These are phyloP conservation scores for Curvularia hawaiiensis DNA, from an alignment of 2,329 filamentous ascomycete species.

Conservation along the genomic window DNA sequence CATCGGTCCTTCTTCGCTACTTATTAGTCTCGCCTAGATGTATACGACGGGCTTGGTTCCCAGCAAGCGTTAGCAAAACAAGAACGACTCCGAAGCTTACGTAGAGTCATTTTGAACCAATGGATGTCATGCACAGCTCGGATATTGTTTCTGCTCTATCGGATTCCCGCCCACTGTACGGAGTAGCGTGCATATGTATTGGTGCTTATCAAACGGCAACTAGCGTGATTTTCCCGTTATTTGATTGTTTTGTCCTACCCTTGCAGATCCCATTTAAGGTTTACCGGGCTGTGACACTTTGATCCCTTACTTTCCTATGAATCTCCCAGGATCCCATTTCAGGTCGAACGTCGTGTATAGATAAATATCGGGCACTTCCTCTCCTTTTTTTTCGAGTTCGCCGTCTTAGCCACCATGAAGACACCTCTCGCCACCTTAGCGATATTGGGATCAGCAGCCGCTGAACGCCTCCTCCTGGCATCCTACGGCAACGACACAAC, in stretches of 20 bases:
- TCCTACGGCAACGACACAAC: constrained; percentile 44
- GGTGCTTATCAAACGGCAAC: neutral
- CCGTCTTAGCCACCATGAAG: constrained; percentile 2
- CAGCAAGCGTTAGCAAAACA: neutral
- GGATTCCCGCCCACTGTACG: neutral
- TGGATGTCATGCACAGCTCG: neutral
- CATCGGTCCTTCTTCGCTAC: constrained; percentile 1
- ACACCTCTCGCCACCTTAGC: constrained; percentile 25
- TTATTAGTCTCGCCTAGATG: no score
- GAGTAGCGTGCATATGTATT: neutral
- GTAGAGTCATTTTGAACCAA: neutral
- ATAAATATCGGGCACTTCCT: neutral
- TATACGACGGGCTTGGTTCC: neutral
- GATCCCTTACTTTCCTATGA: neutral
- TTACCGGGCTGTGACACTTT: neutral
- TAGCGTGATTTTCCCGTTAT: neutral
- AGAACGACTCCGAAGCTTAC: neutral
- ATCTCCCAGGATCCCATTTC: neutral
- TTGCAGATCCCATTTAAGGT: constrained; percentile 2
- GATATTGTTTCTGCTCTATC: neutral
- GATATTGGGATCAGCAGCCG: constrained; percentile 1
- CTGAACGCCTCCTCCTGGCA: constrained; percentile 47
- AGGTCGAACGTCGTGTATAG: neutral
- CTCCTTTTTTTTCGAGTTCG: neutral
- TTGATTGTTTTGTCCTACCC: neutral